phyloP scores from a whole-genome alignment of 1,139 yeast species.

The Martiniozyma asiatica region DNA sequence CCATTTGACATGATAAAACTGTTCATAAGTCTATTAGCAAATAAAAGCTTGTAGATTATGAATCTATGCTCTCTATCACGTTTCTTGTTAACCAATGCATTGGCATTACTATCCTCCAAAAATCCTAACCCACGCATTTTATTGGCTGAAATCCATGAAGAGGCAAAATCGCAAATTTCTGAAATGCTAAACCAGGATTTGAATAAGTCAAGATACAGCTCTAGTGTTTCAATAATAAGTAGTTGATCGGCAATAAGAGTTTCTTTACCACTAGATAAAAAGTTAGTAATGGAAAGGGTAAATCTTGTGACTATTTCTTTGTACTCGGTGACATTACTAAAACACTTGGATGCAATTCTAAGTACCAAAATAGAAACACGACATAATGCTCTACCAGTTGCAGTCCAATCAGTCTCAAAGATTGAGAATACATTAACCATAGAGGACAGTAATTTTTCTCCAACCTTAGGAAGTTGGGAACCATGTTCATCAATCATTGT shows the following conservation, averaged over 20 bases:
- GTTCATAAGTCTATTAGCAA: constrained; percentile 46
- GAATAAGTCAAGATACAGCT: constrained; percentile 37
- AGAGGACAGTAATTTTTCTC: constrained; percentile 36
- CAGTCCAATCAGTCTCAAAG: constrained; percentile 47
- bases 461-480: constrained; percentile 32
- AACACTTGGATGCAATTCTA: constrained; percentile 25
- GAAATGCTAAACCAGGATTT: constrained; percentile 28
- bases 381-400: constrained; percentile 52
- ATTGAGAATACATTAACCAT: constrained; percentile 36
- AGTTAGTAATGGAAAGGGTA: constrained; percentile 33
- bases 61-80: constrained; percentile 40
- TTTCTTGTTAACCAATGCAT: constrained; percentile 23
- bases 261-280: constrained; percentile 36
- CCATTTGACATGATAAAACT: constrained; percentile 31
- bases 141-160: constrained; percentile 35
- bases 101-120: constrained; percentile 17
- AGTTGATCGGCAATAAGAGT: constrained; percentile 48
- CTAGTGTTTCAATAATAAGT: constrained; percentile 44
- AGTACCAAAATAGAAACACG: constrained; percentile 43
- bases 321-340: constrained; percentile 24
- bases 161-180: constrained; percentile 29
- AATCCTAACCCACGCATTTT: constrained; percentile 39
- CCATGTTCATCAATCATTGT: constrained; percentile 25
- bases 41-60: constrained; percentile 43
- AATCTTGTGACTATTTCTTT: constrained; percentile 23